Percentiles rank a stretch among this genome's conserved stretches.
These are phyloP conservation scores for Fraxinus sp. DNA, from an alignment of 305 asterid genomes.

Conservation along the genomic window DNA sequence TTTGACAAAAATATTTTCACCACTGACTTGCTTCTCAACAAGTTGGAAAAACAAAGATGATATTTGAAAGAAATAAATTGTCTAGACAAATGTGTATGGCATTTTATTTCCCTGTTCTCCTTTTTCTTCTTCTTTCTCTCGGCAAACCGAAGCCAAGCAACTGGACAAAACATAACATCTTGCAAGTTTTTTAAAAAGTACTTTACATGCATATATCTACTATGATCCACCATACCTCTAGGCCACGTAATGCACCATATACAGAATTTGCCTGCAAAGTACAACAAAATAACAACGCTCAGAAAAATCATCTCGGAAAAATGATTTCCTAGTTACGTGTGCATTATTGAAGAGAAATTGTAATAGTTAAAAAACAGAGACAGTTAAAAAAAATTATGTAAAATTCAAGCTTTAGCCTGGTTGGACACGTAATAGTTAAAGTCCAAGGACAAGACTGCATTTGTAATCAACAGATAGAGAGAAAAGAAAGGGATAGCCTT, in stretches of 20 bases:
- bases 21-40: neutral
- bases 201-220: conserved; percentile 18
- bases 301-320: conserved; percentile 19
- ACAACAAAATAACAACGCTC: conserved; percentile 24
- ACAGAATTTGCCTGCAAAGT: conserved; percentile 76
- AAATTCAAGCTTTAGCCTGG: neutral
- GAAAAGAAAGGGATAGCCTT: neutral
- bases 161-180: conserved; percentile 20
- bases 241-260: conserved; percentile 80
- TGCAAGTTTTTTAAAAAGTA: conserved; percentile 8
- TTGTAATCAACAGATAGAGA: neutral
- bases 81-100: neutral
- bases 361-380: neutral
- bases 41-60: neutral
- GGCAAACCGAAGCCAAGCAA: neutral
- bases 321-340: neutral
- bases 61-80: neutral
- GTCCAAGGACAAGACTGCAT: neutral
- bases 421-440: neutral
- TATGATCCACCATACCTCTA: conserved; percentile 61
- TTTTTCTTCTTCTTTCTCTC: neutral
- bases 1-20: neutral
- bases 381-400: neutral
- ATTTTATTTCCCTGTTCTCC: neutral
- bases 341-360: conserved; percentile 1